Percentiles rank a stretch among this genome's conserved stretches.
These are phyloP conservation scores for Vigna angularis DNA, from an alignment of 306 rosid species.

Conservation along the genomic window DNA sequence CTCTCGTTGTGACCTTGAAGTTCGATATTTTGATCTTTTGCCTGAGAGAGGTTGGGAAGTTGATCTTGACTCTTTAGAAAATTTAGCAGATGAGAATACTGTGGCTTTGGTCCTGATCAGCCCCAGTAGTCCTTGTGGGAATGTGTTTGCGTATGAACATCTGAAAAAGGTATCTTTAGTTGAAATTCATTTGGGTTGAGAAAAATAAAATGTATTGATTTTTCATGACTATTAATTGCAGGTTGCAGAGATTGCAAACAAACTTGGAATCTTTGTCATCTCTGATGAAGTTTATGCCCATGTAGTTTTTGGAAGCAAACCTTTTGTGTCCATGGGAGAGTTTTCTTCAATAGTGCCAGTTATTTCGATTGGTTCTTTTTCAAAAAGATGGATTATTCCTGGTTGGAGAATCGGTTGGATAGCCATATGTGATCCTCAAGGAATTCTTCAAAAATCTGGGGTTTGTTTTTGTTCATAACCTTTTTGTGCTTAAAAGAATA, in stretches of 20 bases:
- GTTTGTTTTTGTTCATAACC: constrained; percentile 21
- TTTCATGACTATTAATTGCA: neutral
- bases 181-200: neutral
- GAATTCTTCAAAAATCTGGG: constrained; percentile 51
- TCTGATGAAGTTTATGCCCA: constrained; percentile 68
- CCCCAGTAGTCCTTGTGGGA: constrained; percentile 69
- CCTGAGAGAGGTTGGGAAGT: constrained; percentile 69
- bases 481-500: neutral
- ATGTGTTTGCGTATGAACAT: constrained; percentile 55
- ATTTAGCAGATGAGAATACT: constrained; percentile 64
- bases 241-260: constrained; percentile 67
- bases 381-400: constrained; percentile 65
- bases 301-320: constrained; percentile 56
- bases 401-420: constrained; percentile 74
- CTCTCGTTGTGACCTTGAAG: constrained; percentile 46
- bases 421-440: constrained; percentile 52
- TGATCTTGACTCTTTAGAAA: constrained; percentile 57
- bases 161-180: constrained; percentile 50
- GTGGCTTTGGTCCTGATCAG: constrained; percentile 61
- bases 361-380: constrained; percentile 57
- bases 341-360: constrained; percentile 60
- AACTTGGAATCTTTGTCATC: constrained; percentile 54
- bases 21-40: constrained; percentile 61
- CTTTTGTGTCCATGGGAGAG: constrained; percentile 63
- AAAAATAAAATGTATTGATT: neutral